Evolutionary conservation across 2,329 filamentous ascomycete genomes (phyloP).

Genomic region (Emmonsia crescens): DNA sequence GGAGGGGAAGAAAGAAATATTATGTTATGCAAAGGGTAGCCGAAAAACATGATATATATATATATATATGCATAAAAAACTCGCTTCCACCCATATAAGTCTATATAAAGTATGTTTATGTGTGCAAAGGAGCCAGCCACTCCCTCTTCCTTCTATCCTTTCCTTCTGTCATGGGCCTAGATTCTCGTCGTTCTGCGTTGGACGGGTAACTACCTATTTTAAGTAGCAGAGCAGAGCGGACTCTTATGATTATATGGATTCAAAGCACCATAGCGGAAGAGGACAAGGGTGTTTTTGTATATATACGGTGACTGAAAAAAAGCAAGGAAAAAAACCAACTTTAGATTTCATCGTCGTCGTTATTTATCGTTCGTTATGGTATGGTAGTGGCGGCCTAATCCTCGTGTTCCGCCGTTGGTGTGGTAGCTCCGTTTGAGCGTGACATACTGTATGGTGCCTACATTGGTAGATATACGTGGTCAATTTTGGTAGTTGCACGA

Average conservation of each 20-base stretch:
- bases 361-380: conserved; percentile 3
- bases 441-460: conserved; percentile 66
- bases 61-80: neutral
- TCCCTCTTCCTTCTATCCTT: neutral
- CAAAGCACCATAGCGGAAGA: neutral
- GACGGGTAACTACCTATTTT: neutral
- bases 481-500: neutral
- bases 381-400: neutral
- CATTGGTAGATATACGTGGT: neutral
- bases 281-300: neutral
- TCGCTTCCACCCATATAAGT: neutral
- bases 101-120: neutral
- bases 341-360: neutral
- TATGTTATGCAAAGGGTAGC: too few species aligned
- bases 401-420: conserved; percentile 36
- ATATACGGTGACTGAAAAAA: neutral
- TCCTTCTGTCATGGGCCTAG: neutral
- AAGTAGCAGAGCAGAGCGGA: neutral
- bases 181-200: neutral
- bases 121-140: neutral
- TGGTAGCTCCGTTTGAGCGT: conserved; percentile 50
- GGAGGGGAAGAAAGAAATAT: too few species aligned
- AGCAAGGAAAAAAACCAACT: neutral
- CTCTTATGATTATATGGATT: neutral
- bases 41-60: too few species aligned